Conservation (phyloP, 805 yeast genomes). For the Yamadazyma sp. region DNA sequence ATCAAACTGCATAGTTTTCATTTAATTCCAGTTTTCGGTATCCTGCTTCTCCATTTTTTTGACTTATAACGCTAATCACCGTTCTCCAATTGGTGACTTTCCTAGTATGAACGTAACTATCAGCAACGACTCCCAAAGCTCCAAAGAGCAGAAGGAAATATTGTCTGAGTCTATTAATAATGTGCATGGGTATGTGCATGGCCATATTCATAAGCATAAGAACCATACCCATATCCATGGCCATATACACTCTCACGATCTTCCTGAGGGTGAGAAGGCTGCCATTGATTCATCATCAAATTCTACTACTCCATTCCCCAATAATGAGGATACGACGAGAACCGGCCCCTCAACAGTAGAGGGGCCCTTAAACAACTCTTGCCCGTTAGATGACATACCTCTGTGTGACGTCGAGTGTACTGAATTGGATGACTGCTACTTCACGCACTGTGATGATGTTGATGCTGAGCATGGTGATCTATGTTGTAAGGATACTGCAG, state of each 20-base stretch:
- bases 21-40: not conserved
- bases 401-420: constrained; percentile 42
- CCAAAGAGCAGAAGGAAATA: not conserved
- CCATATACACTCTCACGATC: constrained; percentile 53
- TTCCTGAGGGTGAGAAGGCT: not conserved
- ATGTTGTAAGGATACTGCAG: constrained; percentile 1
- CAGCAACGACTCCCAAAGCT: constrained; percentile 10
- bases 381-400: constrained; percentile 27
- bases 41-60: not conserved
- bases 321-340: not conserved
- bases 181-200: constrained; percentile 59
- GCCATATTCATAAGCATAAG: constrained; percentile 62
- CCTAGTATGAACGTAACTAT: constrained; percentile 4
- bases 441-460: constrained; percentile 25
- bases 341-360: not conserved
- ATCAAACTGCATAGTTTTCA: not conserved
- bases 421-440: constrained; percentile 46
- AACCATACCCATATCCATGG: constrained; percentile 67
- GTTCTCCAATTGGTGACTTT: constrained; percentile 2
- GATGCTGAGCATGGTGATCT: not conserved
- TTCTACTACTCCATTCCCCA: not conserved
- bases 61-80: not conserved
- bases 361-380: constrained; percentile 1
- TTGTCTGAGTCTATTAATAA: constrained; percentile 15
- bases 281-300: not conserved